Base-by-base conservation (phyloP, 805 yeast genomes). In the Candida patagonica region DNA sequence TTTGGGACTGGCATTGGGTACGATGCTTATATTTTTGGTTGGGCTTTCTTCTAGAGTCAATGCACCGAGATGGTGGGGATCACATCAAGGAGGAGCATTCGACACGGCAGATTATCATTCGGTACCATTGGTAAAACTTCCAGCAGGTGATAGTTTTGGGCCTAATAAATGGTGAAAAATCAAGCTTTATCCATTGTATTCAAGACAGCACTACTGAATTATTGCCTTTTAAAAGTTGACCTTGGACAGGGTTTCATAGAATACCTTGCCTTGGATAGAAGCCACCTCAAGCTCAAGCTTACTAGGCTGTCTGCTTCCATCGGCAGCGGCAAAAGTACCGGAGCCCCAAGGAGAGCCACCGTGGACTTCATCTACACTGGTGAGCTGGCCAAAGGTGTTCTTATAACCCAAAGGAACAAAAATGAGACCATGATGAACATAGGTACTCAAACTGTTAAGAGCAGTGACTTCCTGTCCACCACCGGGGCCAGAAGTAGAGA, bases 291-390 rank as follows among this genome's bases (percentile, higher is more conserved):
- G 63, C 62, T 86, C 95, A 43, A 80, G 63, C 23, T 65, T 70
- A 33, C 77, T 53, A 22, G 87, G 81, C 52, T 67, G 65, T 66
- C 94, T 75, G 6, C 81, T 72, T 40, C 94, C 94, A 55, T 80
- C 92, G 40, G 70, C 68, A 37, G 77, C 84, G 23, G 94, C 88
- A 54, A 71, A 66, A 26, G 83, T 65, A 50, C 94, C 94, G 26
- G 94, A 80, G 60, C 95, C 95, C 87, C 88, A 86, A 30, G 94
- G 74, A 17, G 88, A 74, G 41, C 83, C 84, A 47, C 95, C 95
- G 57, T 81, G 94, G 39, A 76, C 69, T 64, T 82, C 87, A 2
- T 70, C 73, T 29, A 78, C 53, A 59, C 68, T 68, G 29, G 82
- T 63, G 46, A 80, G 54, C 49, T 68, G 70, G 7, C 71, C 68